A percentile compares a stretch with the other conserved stretches of the same genome.
Evolutionary conservation across 495 filamentous ascomycete genomes (phyloP).

Genomic region (Beverwykella pulmonaria): DNA sequence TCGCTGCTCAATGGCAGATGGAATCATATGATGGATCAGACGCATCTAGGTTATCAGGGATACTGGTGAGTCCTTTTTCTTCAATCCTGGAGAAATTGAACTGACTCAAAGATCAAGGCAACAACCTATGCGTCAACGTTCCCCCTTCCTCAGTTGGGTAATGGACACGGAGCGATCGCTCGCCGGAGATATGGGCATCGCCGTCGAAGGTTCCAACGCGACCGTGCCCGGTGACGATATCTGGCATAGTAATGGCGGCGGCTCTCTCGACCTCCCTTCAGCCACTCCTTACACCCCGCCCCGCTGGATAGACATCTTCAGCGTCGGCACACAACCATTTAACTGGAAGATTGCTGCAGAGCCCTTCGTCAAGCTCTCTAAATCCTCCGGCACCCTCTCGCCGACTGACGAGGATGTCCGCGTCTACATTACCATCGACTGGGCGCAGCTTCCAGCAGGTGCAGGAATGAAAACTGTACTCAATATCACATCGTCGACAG

Average conservation of each 20-base stretch:
- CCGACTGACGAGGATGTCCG: constrained; percentile 55
- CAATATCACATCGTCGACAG: constrained; percentile 56
- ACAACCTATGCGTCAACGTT: constrained; percentile 69
- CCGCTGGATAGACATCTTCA: constrained; percentile 70
- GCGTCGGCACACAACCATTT: constrained; percentile 61
- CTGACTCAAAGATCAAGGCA: constrained; percentile 53
- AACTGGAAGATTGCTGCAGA: constrained; percentile 58
- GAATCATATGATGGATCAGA: constrained; percentile 71
- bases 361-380: constrained; percentile 61
- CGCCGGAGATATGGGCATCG: constrained; percentile 66
- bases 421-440: constrained; percentile 65
- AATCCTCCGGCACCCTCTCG: constrained; percentile 56
- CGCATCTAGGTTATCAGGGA: constrained; percentile 54
- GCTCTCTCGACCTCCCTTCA: constrained; percentile 55
- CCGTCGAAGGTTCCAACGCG: constrained; percentile 65
- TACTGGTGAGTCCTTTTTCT: constrained; percentile 45
- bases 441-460: constrained; percentile 56
- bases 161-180: constrained; percentile 59
- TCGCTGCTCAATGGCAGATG: constrained; percentile 68
- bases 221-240: constrained; percentile 68
- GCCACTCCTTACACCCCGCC: constrained; percentile 67
- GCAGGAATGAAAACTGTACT: constrained; percentile 53
- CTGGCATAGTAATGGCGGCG: constrained; percentile 60
- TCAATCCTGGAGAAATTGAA: not conserved
- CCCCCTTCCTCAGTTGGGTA: constrained; percentile 63